A percentile compares a stretch with the other conserved stretches of the same genome.
Conservation (phyloP, 306 rosid genomes). For the Prosopis cineraria region DNA sequence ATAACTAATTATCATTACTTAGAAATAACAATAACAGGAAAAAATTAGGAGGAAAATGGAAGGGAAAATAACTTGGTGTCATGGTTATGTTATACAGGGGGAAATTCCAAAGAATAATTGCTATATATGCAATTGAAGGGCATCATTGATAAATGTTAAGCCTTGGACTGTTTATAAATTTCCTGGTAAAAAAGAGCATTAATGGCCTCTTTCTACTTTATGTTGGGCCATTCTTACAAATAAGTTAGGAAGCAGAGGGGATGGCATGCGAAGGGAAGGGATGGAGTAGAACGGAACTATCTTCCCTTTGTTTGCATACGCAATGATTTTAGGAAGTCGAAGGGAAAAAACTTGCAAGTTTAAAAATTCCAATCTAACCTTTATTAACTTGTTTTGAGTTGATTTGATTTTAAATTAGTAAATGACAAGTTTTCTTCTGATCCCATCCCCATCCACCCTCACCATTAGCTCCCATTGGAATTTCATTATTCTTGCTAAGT, state of each 20-base stretch:
- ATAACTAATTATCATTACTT: background rate
- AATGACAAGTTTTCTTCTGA: background rate
- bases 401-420: background rate
- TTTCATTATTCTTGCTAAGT: background rate
- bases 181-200: too few relatives aligned
- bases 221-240: background rate
- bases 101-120: background rate
- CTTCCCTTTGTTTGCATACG: background rate
- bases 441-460: background rate
- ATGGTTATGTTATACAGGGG: background rate
- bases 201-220: conserved; percentile 3
- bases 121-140: conserved; percentile 1
- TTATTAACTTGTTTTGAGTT: background rate
- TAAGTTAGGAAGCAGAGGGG: background rate
- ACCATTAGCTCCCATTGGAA: background rate
- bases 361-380: background rate
- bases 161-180: too few relatives aligned
- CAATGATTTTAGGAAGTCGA: background rate
- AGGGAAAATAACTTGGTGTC: background rate
- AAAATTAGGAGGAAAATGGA: background rate
- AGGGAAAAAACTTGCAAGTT: background rate
- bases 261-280: background rate
- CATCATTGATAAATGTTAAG: too few relatives aligned
- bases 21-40: background rate
- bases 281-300: background rate